These are phyloP conservation scores for Annona cherimola DNA, from an alignment of 164 flowering plant species.

Conservation along the genomic window DNA sequence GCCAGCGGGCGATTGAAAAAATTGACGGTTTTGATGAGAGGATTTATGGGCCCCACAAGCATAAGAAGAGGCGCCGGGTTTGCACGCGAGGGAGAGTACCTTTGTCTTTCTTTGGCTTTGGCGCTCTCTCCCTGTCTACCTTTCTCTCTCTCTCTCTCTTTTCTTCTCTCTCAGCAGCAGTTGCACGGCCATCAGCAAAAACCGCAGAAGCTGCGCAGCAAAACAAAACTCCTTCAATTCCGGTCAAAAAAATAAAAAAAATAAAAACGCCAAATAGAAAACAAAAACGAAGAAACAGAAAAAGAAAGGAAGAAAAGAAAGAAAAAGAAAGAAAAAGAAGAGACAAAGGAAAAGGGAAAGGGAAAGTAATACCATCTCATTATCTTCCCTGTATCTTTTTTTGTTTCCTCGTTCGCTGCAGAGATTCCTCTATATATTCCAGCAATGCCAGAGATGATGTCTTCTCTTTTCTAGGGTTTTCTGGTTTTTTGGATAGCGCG, in stretches of 20 bases:
- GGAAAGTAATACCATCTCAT: slow-evolving; percentile 4
- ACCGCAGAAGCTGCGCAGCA: slow-evolving; percentile 11
- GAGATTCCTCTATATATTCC: slow-evolving; percentile 2
- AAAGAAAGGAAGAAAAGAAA: slow-evolving; percentile 1
- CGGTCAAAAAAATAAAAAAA: slow-evolving; percentile 5
- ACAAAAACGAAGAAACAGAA: slow-evolving; percentile 2
- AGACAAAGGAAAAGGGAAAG: background rate
- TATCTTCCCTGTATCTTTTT: background rate
- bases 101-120: background rate
- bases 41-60: background rate
- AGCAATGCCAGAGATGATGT: background rate
- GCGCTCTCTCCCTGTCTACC: background rate
- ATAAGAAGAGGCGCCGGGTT: no score
- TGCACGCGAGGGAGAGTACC: background rate
- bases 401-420: background rate
- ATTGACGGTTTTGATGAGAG: background rate
- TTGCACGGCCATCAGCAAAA: slow-evolving; percentile 15
- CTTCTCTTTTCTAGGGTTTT: slow-evolving; percentile 5
- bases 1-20: background rate
- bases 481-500: background rate
- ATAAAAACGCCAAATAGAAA: background rate
- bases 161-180: slow-evolving; percentile 1
- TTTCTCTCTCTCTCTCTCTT: background rate
- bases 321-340: slow-evolving; percentile 3
- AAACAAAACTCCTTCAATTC: slow-evolving; percentile 18